Evolutionary conservation across 2,329 filamentous ascomycete species (phyloP).

Genomic region (Xylaria sp.): DNA sequence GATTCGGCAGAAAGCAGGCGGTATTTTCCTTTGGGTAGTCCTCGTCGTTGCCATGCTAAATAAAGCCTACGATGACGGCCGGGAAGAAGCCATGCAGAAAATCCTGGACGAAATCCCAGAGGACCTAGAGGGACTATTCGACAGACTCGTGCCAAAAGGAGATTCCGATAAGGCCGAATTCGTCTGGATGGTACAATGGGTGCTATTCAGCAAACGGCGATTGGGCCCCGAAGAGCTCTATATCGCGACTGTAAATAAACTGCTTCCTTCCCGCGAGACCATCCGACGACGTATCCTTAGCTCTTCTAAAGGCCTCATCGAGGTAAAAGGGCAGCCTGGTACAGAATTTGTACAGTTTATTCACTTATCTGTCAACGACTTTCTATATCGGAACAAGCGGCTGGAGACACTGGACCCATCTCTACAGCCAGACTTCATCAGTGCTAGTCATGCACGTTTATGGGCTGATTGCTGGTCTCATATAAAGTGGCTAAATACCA

Average conservation of each 20-base stretch:
- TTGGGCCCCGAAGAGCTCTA: constrained; percentile 13
- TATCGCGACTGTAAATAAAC: neutral
- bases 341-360: constrained; percentile 22
- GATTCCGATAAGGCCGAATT: constrained; percentile 3
- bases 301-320: constrained; percentile 14
- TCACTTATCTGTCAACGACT: constrained; percentile 16
- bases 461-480: constrained; percentile 19
- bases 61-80: constrained; percentile 26
- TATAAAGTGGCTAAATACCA: neutral
- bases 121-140: constrained; percentile 15
- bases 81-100: constrained; percentile 1
- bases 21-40: constrained; percentile 57
- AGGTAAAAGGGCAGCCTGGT: neutral
- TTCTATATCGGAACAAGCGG: constrained; percentile 10
- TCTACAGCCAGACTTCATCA: constrained; percentile 7
- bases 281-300: constrained; percentile 8
- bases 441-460: constrained; percentile 4
- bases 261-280: neutral
- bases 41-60: constrained; percentile 41
- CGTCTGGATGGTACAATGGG: constrained; percentile 19
- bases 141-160: neutral
- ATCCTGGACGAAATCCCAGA: neutral
- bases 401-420: neutral
- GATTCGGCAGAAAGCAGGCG: constrained; percentile 48
- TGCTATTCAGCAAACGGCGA: neutral